phyloP scores from a whole-genome alignment of 169 alveolate species.

The Plasmodium yoelii region DNA sequence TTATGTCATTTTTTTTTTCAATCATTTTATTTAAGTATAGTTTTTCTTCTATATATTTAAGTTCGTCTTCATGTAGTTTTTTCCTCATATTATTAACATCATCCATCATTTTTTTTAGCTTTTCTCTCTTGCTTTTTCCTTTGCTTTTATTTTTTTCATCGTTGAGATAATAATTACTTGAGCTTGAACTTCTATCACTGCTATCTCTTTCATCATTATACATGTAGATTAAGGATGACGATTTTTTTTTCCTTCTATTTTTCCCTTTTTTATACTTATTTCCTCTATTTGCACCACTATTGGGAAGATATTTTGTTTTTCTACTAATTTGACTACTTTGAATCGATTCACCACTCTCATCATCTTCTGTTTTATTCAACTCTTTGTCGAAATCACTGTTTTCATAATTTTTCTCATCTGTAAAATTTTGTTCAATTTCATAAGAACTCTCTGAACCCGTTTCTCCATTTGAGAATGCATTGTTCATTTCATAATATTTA shows the following conservation, averaged over 20 bases:
- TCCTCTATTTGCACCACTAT: not conserved
- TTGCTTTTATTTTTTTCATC: not conserved
- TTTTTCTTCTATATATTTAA: slow-evolving; percentile 48
- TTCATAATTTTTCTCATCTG: not conserved
- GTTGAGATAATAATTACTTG: not conserved
- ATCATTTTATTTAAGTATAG: slow-evolving; percentile 56
- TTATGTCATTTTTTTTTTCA: slow-evolving; percentile 66
- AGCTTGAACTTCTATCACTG: not conserved
- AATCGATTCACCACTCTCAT: not conserved
- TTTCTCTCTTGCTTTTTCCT: not conserved
- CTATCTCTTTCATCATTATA: not conserved
- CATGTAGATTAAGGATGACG: too few species aligned
- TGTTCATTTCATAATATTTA: not conserved
- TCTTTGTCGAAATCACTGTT: not conserved
- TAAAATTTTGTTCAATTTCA: not conserved
- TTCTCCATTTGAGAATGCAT: not conserved
- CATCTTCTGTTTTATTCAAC: not conserved
- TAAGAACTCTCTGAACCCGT: not conserved
- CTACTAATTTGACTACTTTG: not conserved
- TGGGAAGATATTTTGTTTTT: not conserved
- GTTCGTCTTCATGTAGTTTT: slow-evolving; percentile 28
- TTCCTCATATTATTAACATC: slow-evolving; percentile 11
- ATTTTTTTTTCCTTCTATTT: not conserved
- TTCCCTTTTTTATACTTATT: not conserved
- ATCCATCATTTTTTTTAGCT: slow-evolving; percentile 3